Percentiles rank a stretch among this genome's conserved stretches.
phyloP scores from a whole-genome alignment of 2,329 filamentous ascomycete genomes.

The Cladosporium oxysporum region DNA sequence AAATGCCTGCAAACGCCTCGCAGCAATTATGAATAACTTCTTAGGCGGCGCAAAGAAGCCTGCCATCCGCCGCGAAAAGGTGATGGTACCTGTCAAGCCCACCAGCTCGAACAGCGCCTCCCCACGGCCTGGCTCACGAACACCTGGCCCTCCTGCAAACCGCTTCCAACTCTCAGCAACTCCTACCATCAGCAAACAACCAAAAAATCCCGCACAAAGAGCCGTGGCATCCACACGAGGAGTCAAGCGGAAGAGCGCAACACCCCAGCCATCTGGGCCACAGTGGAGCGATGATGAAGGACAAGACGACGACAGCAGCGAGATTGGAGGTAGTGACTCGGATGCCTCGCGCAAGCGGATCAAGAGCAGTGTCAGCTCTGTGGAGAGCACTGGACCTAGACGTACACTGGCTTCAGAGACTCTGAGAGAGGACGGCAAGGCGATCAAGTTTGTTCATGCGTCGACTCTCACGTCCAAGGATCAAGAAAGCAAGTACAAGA shows the following conservation, averaged over 20 bases:
- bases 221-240: constrained; percentile 29
- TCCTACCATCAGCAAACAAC: constrained; percentile 7
- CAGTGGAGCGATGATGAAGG: constrained; percentile 37
- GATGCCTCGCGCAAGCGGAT: constrained; percentile 39
- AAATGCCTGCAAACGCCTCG: not conserved
- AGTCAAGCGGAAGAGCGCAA: constrained; percentile 39
- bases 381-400: constrained; percentile 31
- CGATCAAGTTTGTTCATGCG: constrained; percentile 43
- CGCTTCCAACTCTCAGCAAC: constrained; percentile 31
- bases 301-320: constrained; percentile 34
- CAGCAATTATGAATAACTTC: constrained; percentile 14
- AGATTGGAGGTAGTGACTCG: constrained; percentile 34
- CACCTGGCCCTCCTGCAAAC: constrained; percentile 21
- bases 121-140: constrained; percentile 18
- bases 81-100: constrained; percentile 29
- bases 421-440: constrained; percentile 29
- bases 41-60: constrained; percentile 25
- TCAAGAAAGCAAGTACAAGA: constrained; percentile 50
- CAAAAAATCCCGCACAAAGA: constrained; percentile 17
- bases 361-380: constrained; percentile 39
- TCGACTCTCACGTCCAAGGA: constrained; percentile 44
- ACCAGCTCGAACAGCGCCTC: constrained; percentile 18
- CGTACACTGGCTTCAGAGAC: constrained; percentile 25
- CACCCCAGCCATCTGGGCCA: constrained; percentile 32
- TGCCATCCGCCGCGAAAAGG: constrained; percentile 30